These are phyloP conservation scores for Botrytis galanthina DNA, from an alignment of 2,329 filamentous ascomycete genomes.

Conservation along the genomic window DNA sequence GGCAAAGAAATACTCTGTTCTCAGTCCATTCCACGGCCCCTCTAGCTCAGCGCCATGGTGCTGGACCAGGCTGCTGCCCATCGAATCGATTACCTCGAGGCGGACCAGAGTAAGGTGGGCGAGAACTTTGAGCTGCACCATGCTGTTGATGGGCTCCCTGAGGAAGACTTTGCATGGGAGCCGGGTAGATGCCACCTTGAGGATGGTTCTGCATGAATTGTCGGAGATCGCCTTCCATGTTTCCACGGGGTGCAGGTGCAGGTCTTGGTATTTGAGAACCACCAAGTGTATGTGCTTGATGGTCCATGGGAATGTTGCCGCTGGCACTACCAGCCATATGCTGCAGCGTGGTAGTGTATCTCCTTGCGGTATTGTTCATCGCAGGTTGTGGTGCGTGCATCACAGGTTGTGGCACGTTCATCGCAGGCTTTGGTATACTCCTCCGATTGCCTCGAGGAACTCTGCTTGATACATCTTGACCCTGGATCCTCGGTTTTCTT, in stretches of 20 bases:
- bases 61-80: neutral
- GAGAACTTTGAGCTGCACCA: neutral
- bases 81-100: neutral
- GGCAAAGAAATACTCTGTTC: fast-evolving
- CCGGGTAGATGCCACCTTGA: neutral
- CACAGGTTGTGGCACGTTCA: neutral
- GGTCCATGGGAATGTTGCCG: fast-evolving
- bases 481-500: neutral
- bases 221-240: neutral
- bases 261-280: neutral
- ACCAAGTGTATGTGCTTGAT: neutral
- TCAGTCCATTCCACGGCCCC: fast-evolving
- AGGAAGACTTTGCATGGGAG: neutral
- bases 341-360: neutral
- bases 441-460: neutral
- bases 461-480: neutral
- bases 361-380: too few relatives aligned
- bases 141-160: neutral
- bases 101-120: neutral
- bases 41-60: neutral
- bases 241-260: fast-evolving
- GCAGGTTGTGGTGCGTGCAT: neutral
- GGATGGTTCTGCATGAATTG: neutral
- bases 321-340: neutral
- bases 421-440: neutral